Evolutionary conservation across 768 basidiomycete genomes (phyloP).

Genomic region (Tylopilus felleus): DNA sequence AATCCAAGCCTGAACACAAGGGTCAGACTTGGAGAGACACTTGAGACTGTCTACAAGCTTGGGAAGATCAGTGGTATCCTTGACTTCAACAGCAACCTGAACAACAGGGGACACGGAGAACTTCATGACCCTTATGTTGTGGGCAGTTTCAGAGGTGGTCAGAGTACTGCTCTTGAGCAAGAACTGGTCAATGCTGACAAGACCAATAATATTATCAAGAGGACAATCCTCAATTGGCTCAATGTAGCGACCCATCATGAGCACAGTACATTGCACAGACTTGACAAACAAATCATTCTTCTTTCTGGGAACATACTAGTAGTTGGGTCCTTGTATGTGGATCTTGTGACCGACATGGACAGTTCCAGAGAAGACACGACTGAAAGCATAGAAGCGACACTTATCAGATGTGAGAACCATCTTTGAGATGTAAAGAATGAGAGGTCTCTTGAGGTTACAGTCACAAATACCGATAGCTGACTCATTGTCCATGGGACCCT

Average conservation of each 20-base stretch:
- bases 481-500: conserved; percentile 99
- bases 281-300: conserved; percentile 98
- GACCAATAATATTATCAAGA: conserved; percentile 96
- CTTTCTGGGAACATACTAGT: conserved; percentile 95
- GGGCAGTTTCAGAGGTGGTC: conserved; percentile 96
- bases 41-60: conserved; percentile 99
- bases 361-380: conserved; percentile 99
- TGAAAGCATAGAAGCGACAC: conserved; percentile 99
- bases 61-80: conserved; percentile 98
- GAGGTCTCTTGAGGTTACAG: conserved; percentile 93
- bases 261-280: conserved; percentile 95
- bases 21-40: conserved; percentile 99
- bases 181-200: conserved; percentile 99
- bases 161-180: conserved; percentile 98
- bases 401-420: conserved; percentile 99
- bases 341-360: conserved; percentile 96
- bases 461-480: conserved; percentile 98
- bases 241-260: conserved; percentile 99
- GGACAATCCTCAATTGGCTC: conserved; percentile 99
- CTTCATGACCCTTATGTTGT: conserved; percentile 99
- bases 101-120: conserved; percentile 99
- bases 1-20: conserved; percentile 97
- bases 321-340: conserved; percentile 99
- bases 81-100: conserved; percentile 98
- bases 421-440: conserved; percentile 98